Conservation (phyloP, 2,329 filamentous ascomycete genomes). For the Colletotrichum filicis region DNA sequence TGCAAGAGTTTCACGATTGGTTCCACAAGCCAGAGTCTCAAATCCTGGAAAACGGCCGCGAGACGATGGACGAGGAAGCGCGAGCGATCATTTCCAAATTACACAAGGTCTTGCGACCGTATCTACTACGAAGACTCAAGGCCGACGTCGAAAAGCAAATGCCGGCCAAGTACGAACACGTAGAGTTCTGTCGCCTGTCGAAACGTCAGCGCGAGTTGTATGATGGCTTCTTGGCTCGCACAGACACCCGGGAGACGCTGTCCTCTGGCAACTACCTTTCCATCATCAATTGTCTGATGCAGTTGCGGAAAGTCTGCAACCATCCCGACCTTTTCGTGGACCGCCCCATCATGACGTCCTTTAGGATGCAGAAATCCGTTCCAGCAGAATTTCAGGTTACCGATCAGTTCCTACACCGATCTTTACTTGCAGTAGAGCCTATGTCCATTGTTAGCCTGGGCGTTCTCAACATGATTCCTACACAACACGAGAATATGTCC, state of each 20-base stretch:
- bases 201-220: slow-evolving; percentile 96
- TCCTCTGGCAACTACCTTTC: slow-evolving; percentile 95
- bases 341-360: slow-evolving; percentile 94
- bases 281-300: slow-evolving; percentile 98
- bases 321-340: slow-evolving; percentile 98
- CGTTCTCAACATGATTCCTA: slow-evolving; percentile 83
- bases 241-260: slow-evolving; percentile 88
- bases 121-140: slow-evolving; percentile 90
- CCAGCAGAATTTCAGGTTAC: slow-evolving; percentile 78
- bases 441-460: slow-evolving; percentile 76
- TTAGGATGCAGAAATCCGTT: slow-evolving; percentile 87
- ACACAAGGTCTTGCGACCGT: slow-evolving; percentile 92
- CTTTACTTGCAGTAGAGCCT: slow-evolving; percentile 69
- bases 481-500: slow-evolving; percentile 75
- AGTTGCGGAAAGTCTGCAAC: slow-evolving; percentile 96
- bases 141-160: slow-evolving; percentile 99
- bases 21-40: slow-evolving; percentile 96
- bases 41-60: slow-evolving; percentile 92
- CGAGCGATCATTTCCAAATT: slow-evolving; percentile 92
- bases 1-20: slow-evolving; percentile 97
- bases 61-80: slow-evolving; percentile 94
- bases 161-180: slow-evolving; percentile 97
- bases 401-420: slow-evolving; percentile 75
- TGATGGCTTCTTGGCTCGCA: slow-evolving; percentile 92
- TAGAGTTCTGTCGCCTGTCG: slow-evolving; percentile 93